Evolutionary conservation across 1,284 basidiomycete genomes (phyloP).

Genomic region (Cutaneotrichosporon cyanovorans): DNA sequence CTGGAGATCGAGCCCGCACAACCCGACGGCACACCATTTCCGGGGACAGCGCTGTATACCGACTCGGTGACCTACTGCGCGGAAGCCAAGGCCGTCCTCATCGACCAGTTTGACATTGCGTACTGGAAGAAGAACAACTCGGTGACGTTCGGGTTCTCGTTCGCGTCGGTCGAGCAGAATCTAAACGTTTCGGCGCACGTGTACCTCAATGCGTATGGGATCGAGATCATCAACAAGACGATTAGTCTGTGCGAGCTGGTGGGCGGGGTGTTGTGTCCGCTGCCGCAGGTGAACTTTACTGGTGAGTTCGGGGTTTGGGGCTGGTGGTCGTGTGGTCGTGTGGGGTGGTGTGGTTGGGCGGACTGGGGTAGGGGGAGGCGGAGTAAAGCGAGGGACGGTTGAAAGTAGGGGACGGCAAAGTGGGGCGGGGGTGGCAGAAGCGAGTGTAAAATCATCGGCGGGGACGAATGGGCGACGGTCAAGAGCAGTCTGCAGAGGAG

Average conservation of each 20-base stretch:
- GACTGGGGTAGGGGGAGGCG: conserved; percentile 3
- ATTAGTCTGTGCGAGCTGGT: conserved; percentile 65
- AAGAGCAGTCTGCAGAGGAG: too few relatives aligned
- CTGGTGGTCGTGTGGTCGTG: neutral
- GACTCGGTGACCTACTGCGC: conserved; percentile 82
- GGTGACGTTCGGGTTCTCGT: conserved; percentile 33
- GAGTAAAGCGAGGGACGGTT: too few relatives aligned
- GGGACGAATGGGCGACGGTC: too few relatives aligned
- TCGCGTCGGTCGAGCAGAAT: conserved; percentile 51
- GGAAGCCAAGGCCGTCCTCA: conserved; percentile 66
- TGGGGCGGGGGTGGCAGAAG: too few relatives aligned
- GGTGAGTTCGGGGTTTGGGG: conserved; percentile 45
- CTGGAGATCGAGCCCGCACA: neutral
- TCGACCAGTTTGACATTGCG: conserved; percentile 69
- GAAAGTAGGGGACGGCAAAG: too few relatives aligned
- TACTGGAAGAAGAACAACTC: conserved; percentile 47
- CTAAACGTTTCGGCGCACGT: conserved; percentile 71
- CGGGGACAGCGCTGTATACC: conserved; percentile 47
- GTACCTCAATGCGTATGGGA: conserved; percentile 73
- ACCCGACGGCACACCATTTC: neutral
- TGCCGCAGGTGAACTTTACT: conserved; percentile 77
- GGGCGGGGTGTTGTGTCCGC: conserved; percentile 71
- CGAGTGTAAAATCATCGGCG: too few relatives aligned
- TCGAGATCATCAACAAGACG: conserved; percentile 65
- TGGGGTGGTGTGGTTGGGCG: neutral